Base-by-base conservation (phyloP, 192 early-diverging fungal species). In the Rhizophagus clarus region DNA sequence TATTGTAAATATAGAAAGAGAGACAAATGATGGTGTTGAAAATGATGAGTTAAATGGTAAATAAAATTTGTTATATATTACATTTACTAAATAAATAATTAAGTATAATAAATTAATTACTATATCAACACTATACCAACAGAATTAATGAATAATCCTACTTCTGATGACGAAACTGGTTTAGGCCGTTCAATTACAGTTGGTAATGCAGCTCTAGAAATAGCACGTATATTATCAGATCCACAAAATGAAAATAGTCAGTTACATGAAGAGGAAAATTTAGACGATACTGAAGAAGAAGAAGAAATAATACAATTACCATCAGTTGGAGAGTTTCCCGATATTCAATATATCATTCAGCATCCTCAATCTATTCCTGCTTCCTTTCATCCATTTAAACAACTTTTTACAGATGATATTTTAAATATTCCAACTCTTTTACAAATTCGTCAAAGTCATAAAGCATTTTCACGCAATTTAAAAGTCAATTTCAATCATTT, bases 291-390 rank as follows among this genome's bases (percentile, higher is more conserved):
- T 14, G 26, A 64, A 15, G 9, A 64, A 5, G n/a, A 64, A 14
- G 63, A 29, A 28, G 63, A 26, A 28, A 15, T 12, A 64, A 6
- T 29, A 64, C 28, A 24, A 64, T 29, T 64, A 29, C 24, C 1
- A 29, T 64, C 26, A 3, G 51, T 56, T 56, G 63, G 8, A 64
- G 8, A 64, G 0, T 64, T 64, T 29, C 26, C 63, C 15, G 26
- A 64, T 64, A 64, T 64, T 64, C 28, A 64, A 64, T 64, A 64
- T 29, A 56, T 56, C 1, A 64, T 64, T 29, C 63, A 64, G 28
- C n/a, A 64, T 64, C 12, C 26, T 64, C 63, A 29, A 29, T 3
- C 28, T 64, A 15, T 28, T 29, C 1, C 63, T 29, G 9, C 11
- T 64, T 15, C 26, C 5, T 64, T 64, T 64, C 26, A 64, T 14